Base-by-base conservation (phyloP, 495 filamentous ascomycete genomes). In the Aspergillus cristatus region DNA sequence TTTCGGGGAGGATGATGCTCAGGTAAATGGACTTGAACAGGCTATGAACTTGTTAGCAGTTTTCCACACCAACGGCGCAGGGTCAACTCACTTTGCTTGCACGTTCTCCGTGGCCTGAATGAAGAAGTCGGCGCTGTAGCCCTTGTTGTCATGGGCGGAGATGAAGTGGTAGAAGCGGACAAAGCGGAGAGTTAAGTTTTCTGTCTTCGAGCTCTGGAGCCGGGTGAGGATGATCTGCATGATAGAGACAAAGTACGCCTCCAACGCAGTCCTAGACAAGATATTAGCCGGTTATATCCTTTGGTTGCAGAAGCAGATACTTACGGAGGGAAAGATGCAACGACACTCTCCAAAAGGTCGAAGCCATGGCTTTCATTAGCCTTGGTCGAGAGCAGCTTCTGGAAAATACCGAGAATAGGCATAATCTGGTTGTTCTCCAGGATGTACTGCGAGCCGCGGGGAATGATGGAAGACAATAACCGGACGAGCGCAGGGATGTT, bases 141-240 rank as follows among this genome's bases (percentile, higher is more conserved):
- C 86, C 50, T 86, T 79, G 14, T 79, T 71, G 28, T 78, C 72
- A 28, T 74, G 75, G 8, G 86, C 80, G 32, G 84, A 85, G 28
- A 97, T 70, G 50, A 96, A 81, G 55, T 96, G 88, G 58, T 86
- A 97, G 67, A 97, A 85, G 24, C 86, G 82, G 20, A 85, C 79
- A 47, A 97, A 95, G 35, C 85, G 78, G 18, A 81, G 58, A 28
- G 84, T 79, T 55, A 91, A 81, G 20, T 70, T 79, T 45, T 95
- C 89, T 0, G 88, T 91, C 48, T 81, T 81, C 32, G 71, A 72
- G 45, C 65, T 68, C 37, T 94, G 83, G 30, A 99, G 73, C 39
- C 86, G 80, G 13, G 76, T 85, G 46, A 95, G 78, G 45, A 99
- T 74, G 18, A 94, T 72, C 28, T 78, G 72, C 46, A 97, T 70